Conservation (phyloP, 2,329 filamentous ascomycete genomes). For the Aschersonia sp. region DNA sequence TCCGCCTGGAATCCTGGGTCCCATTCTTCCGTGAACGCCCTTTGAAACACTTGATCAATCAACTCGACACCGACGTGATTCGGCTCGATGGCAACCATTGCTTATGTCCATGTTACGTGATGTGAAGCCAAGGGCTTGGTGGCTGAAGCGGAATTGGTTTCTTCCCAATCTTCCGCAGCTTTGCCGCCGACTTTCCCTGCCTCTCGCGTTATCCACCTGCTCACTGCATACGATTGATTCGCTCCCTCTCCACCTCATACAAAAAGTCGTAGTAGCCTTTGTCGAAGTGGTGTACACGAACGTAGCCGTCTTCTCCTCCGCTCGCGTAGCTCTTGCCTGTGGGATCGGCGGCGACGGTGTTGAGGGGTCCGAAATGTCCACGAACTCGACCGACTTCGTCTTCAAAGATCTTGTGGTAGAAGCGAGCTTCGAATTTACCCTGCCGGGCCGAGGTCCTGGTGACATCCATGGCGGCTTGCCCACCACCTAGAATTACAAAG, state of each 20-base stretch:
- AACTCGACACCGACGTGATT: too few relatives aligned
- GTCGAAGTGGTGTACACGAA: slow-evolving; percentile 96
- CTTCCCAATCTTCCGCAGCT: not conserved
- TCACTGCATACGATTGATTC: slow-evolving; percentile 30
- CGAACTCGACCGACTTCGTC: slow-evolving; percentile 96
- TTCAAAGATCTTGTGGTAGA: slow-evolving; percentile 99
- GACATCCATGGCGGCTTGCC: slow-evolving; percentile 97
- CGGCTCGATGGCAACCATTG: too few relatives aligned
- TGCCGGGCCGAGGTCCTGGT: slow-evolving; percentile 87
- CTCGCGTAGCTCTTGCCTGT: slow-evolving; percentile 86
- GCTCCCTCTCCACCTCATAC: slow-evolving; percentile 95
- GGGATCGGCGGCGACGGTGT: slow-evolving; percentile 90
- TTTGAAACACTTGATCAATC: too few relatives aligned
- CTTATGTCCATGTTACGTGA: too few relatives aligned
- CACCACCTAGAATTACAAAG: slow-evolving; percentile 94
- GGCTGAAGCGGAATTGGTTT: not conserved
- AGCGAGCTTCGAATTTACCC: slow-evolving; percentile 97
- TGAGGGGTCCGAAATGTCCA: slow-evolving; percentile 92
- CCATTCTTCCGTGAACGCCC: too few relatives aligned
- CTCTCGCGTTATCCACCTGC: not conserved
- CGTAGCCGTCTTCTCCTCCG: slow-evolving; percentile 96
- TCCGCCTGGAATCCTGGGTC: too few relatives aligned
- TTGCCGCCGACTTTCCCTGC: not conserved
- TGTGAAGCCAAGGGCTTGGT: too few relatives aligned
- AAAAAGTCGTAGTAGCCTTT: slow-evolving; percentile 97